These are phyloP conservation scores for Peribolospora baueri DNA, from an alignment of 768 basidiomycete genomes.

Conservation along the genomic window DNA sequence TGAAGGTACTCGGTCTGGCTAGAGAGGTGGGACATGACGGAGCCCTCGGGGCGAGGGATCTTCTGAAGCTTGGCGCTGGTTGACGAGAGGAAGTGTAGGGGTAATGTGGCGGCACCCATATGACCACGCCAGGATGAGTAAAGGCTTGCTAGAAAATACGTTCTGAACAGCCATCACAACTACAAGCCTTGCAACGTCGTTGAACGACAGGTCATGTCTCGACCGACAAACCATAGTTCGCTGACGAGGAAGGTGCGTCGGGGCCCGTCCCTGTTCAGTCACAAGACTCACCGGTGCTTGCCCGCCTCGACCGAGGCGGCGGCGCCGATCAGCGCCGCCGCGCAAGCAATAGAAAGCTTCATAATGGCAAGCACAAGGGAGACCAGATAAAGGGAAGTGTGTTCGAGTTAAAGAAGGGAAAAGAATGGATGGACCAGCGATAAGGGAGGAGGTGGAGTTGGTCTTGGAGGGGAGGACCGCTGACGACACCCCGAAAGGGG, in stretches of 20 bases:
- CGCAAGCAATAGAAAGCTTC: not conserved
- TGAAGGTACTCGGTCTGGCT: slow-evolving; percentile 53
- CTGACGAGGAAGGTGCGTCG: not conserved
- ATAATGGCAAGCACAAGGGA: too few species aligned
- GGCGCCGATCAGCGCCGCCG: slow-evolving; percentile 14
- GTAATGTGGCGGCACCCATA: not conserved
- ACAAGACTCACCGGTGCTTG: slow-evolving; percentile 17
- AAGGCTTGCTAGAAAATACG: too few species aligned
- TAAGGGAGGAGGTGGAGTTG: too few species aligned
- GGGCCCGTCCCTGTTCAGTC: not conserved
- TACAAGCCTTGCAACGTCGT: too few species aligned
- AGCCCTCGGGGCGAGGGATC: slow-evolving; percentile 26
- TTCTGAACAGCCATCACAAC: too few species aligned
- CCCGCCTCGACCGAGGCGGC: slow-evolving; percentile 17
- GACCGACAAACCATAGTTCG: not conserved
- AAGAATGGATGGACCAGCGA: too few species aligned
- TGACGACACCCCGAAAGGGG: too few species aligned
- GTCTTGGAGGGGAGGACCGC: too few species aligned
- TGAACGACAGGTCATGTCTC: not conserved
- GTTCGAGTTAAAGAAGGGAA: too few species aligned
- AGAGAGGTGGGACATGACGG: slow-evolving; percentile 31
- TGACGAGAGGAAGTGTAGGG: not conserved
- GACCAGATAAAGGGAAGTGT: too few species aligned
- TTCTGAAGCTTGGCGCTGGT: slow-evolving; percentile 76
- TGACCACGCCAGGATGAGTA: too few species aligned